Evolutionary conservation across 129 eudicot genomes (phyloP), one percentile per base, ranked within the genome.

Genomic region (Deinandra increscens): DNA sequence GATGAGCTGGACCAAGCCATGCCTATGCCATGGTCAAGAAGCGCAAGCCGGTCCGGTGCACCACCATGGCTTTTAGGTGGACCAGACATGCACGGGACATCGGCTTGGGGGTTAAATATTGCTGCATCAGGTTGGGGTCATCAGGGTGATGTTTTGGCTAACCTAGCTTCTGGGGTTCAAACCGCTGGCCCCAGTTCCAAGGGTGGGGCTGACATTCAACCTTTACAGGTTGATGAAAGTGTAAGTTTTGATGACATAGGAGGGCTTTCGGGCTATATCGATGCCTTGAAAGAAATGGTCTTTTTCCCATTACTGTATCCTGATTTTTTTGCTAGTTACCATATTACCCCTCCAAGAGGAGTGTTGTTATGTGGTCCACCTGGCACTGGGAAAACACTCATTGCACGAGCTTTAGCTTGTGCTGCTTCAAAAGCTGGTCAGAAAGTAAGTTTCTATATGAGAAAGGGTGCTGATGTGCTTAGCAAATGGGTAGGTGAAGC

Each of bases 401-500:
- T 94, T 60, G 99, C 97, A 53, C 82, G 97, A 45, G 97, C 99
- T 34, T 85, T 94, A 81, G 99, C 99, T 56, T 94, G 92, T 81
- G 97, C 97, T 71, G 99, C 99, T 71, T 94, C 99, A 64, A 94
- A 94, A 75, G 99, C 99, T 58, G 99, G 99, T 51, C 99, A 94
- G 80, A 94, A 94, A 76, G 97, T 94, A 37, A 94, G 99, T 64
- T 94, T 94, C 59, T 94, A 94, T 74, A 94, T 94, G 99, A 85
- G 99, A 36, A 94, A 94, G 70, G 99, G 99, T 49, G 99, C 99
- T 62, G 99, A 94, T 68, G 99, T 94, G 75, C 89, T 94, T 65
- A 87, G 96, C 86, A 94, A 94, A 82, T 94, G 99, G 99, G 99
- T 94, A 38, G 99, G 99, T 31, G 99, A 94, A 81, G 99, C 99